These are phyloP conservation scores for Ziziphus jujuba DNA, from an alignment of 306 rosid species.

Conservation along the genomic window DNA sequence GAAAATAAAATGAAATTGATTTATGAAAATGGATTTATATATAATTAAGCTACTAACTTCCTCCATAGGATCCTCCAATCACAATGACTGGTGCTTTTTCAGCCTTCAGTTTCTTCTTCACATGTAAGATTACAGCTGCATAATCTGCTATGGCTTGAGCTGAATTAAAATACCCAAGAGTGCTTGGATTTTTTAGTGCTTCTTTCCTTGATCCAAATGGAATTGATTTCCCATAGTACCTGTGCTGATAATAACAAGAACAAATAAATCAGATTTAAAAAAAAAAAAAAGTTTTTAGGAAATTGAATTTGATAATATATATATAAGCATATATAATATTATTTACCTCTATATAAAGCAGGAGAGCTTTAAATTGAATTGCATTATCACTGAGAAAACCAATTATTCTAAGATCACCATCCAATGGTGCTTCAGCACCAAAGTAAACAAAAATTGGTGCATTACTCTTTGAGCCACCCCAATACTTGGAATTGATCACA, in stretches of 20 bases:
- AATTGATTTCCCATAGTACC: slow-evolving; percentile 71
- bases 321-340: not conserved
- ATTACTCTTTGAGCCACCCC: slow-evolving; percentile 61
- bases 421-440: slow-evolving; percentile 61
- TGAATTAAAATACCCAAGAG: slow-evolving; percentile 70
- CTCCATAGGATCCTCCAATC: slow-evolving; percentile 83
- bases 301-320: not conserved
- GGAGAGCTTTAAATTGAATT: slow-evolving; percentile 54
- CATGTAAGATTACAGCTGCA: slow-evolving; percentile 49
- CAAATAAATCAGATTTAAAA: not conserved
- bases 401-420: slow-evolving; percentile 10
- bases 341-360: slow-evolving; percentile 64
- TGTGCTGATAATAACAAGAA: slow-evolving; percentile 43
- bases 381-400: slow-evolving; percentile 72
- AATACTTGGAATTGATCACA: slow-evolving; percentile 54
- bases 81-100: slow-evolving; percentile 61
- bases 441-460: slow-evolving; percentile 68
- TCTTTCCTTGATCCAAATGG: slow-evolving; percentile 69
- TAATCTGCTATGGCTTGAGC: slow-evolving; percentile 83
- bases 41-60: slow-evolving; percentile 49
- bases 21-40: not conserved
- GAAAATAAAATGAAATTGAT: not conserved
- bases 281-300: not conserved
- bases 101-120: slow-evolving; percentile 45
- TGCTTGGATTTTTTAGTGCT: slow-evolving; percentile 57